These are phyloP conservation scores for Atractiella rhizophila DNA, from an alignment of 768 basidiomycete species.

Conservation along the genomic window DNA sequence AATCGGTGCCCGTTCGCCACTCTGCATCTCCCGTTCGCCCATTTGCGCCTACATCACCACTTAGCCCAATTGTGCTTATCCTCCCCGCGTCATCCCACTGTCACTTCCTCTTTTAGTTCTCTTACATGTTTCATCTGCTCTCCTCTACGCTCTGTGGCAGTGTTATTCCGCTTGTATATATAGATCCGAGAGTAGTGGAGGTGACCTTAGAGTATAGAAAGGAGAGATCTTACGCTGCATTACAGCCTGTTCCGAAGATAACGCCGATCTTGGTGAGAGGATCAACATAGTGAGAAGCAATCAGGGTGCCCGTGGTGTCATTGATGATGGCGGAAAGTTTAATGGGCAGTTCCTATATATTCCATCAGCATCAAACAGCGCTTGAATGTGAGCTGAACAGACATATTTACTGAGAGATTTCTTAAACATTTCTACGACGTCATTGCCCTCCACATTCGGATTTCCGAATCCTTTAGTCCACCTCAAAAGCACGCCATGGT, in stretches of 20 bases:
- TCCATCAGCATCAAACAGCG: background rate
- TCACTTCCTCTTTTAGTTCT: too few relatives aligned
- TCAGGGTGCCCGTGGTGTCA: slow-evolving; percentile 91
- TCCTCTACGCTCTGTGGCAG: too few relatives aligned
- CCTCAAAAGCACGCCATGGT: slow-evolving; percentile 76
- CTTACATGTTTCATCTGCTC: too few relatives aligned
- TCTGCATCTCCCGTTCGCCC: too few relatives aligned
- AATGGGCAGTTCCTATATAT: slow-evolving; percentile 47
- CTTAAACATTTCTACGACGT: slow-evolving; percentile 83
- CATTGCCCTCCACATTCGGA: slow-evolving; percentile 64
- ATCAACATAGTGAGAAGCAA: slow-evolving; percentile 88
- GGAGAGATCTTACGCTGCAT: slow-evolving; percentile 52
- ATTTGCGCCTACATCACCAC: too few relatives aligned
- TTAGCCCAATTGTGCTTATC: too few relatives aligned
- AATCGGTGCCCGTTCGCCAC: too few relatives aligned
- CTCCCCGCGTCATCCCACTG: too few relatives aligned
- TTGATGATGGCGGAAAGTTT: slow-evolving; percentile 71
- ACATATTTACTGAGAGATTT: slow-evolving; percentile 53
- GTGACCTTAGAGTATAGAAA: too few relatives aligned
- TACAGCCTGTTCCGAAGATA: slow-evolving; percentile 95
- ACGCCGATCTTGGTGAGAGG: slow-evolving; percentile 72
- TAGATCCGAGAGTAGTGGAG: too few relatives aligned
- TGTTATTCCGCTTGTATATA: too few relatives aligned
- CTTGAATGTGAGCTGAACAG: slow-evolving; percentile 13
- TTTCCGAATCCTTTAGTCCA: slow-evolving; percentile 99